Evolutionary conservation across 1,139 yeast genomes (phyloP).

Genomic region (Kurtzmaniella quercitrusa): DNA sequence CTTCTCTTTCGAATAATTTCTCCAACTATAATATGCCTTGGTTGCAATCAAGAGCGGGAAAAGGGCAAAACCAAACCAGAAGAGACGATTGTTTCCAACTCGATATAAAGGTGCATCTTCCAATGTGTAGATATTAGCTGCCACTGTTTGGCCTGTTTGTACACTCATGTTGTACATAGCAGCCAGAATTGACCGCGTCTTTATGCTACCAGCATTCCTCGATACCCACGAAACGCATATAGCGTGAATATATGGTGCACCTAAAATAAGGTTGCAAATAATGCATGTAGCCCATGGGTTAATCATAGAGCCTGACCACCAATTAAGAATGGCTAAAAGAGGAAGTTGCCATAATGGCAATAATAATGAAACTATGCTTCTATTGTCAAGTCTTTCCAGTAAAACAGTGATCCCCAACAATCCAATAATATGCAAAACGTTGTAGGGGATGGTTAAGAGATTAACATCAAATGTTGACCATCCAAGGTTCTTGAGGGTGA

Average conservation of each 20-base stretch:
- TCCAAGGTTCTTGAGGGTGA: slow-evolving; percentile 50
- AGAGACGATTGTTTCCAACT: slow-evolving; percentile 43
- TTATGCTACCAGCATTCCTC: slow-evolving; percentile 55
- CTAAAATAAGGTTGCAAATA: slow-evolving; percentile 43
- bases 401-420: slow-evolving; percentile 36
- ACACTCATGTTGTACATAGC: slow-evolving; percentile 62
- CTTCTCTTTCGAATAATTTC: slow-evolving; percentile 42
- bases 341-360: slow-evolving; percentile 39
- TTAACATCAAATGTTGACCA: slow-evolving; percentile 54
- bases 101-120: slow-evolving; percentile 58
- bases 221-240: slow-evolving; percentile 60
- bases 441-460: slow-evolving; percentile 50
- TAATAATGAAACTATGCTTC: slow-evolving; percentile 28
- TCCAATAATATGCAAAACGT: slow-evolving; percentile 32
- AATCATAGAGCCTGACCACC: slow-evolving; percentile 47
- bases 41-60: slow-evolving; percentile 19
- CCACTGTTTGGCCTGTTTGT: slow-evolving; percentile 51
- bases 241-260: slow-evolving; percentile 52
- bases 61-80: slow-evolving; percentile 14
- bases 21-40: slow-evolving; percentile 40
- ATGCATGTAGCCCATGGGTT: slow-evolving; percentile 53
- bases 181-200: slow-evolving; percentile 56
- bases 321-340: slow-evolving; percentile 38
- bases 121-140: slow-evolving; percentile 51
- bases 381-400: slow-evolving; percentile 35